These are phyloP conservation scores for Ophiocordyceps camponoti-saundersi DNA, from an alignment of 2,329 filamentous ascomycete species.

Conservation along the genomic window DNA sequence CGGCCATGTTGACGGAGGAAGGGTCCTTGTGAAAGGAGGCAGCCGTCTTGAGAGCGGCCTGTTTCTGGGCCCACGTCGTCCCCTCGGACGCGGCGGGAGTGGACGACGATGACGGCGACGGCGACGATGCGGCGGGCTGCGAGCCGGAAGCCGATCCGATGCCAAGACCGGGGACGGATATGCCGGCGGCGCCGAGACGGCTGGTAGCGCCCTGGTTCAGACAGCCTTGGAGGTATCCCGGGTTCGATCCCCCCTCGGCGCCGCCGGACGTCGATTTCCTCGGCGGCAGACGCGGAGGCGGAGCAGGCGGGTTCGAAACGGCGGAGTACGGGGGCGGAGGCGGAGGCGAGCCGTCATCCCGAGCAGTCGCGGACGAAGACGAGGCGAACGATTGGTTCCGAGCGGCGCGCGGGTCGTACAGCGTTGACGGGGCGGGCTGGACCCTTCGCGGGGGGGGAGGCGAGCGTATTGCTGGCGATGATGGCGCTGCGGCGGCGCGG, in stretches of 20 bases:
- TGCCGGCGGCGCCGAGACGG: slow-evolving; percentile 54
- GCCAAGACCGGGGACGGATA: slow-evolving; percentile 63
- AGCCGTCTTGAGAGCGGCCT: slow-evolving; percentile 45
- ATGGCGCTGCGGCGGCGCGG: slow-evolving; percentile 23
- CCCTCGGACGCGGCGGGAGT: slow-evolving; percentile 22
- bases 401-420: slow-evolving; percentile 7
- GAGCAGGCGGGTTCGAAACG: slow-evolving; percentile 40
- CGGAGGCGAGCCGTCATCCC: neutral
- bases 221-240: slow-evolving; percentile 6
- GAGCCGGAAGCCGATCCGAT: slow-evolving; percentile 33
- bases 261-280: neutral
- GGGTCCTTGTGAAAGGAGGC: slow-evolving; percentile 42
- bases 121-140: too few relatives aligned
- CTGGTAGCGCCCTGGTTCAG: slow-evolving; percentile 41
- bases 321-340: neutral
- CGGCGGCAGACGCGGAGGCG: slow-evolving; percentile 30
- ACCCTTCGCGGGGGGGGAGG: neutral
- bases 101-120: slow-evolving; percentile 4
- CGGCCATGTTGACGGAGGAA: slow-evolving; percentile 40
- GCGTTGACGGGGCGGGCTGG: neutral
- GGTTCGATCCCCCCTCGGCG: neutral
- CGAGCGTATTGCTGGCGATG: neutral
- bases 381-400: neutral
- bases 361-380: neutral
- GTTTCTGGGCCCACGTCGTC: slow-evolving; percentile 48